Evolutionary conservation across 768 basidiomycete genomes (phyloP), one percentile per base, ranked within the genome.

Genomic region (Plicaturopsis crispa): DNA sequence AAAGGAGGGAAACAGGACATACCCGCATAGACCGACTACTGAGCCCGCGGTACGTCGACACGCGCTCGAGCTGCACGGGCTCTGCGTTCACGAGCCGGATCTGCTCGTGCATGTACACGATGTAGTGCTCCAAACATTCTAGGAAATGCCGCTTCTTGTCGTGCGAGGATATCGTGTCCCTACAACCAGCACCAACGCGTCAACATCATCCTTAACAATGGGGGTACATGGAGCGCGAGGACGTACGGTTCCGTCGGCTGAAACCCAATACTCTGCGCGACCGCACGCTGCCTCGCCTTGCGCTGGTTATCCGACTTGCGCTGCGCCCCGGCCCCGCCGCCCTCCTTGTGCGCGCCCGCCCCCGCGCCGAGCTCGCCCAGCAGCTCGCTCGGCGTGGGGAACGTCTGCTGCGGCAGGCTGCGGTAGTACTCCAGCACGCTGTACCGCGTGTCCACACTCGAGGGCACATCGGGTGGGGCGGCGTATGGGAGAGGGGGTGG

Each of bases 101-200:
- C 40, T 80, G 78, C 20, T 81, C 66, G 44, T 82, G 80, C 8
- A 84, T 62, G 48, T 75, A 83, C 20, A 68, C 51, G 11, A 84
- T 72, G 52, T 84, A 86, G 41, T 80, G 72, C 46, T 86, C 83
- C 5, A 86, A 57, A 46, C 78, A 81, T 47, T 82, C 80, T 17
- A 85, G 67, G 49, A 85, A 84, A 48, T 78, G 70, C 2, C 83
- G 62, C 48, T 84, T 84, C 50, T 84, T 84, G 49, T 85, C 83
- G 48, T 86, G 83, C 5, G 81, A 83, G 3, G 83, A 79, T 39
- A 86, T 84, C n/a, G 68, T 67, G 36, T 84, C 83, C 1, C 80
- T 81, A 39, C 11, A 11, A 34, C 4, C 18, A 4, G 17, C 17
- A 23, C 7, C 14, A 26, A 18, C 17, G 21, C 24, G 24, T 10